phyloP scores from a whole-genome alignment of 1,139 yeast genomes.

The Hemisphaericaspora xylanilytica region DNA sequence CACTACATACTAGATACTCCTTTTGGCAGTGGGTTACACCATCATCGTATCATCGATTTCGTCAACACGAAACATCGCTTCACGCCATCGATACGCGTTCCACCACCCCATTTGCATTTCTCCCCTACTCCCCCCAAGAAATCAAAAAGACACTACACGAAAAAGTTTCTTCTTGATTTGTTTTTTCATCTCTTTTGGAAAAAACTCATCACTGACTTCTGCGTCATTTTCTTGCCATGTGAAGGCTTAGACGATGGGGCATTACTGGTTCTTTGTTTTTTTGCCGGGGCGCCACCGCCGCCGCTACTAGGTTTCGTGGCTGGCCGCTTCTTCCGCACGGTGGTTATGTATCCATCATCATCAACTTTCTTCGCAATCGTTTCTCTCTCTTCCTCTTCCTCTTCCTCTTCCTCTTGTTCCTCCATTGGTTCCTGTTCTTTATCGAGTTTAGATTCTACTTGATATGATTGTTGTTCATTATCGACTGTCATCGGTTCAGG shows the following conservation, averaged over 20 bases:
- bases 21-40: no score
- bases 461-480: no score
- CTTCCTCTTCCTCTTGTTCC: conserved; percentile 8
- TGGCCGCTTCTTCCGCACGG: conserved; percentile 24
- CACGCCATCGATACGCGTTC: no score
- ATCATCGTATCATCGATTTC: no score
- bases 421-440: no score
- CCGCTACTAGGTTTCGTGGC: conserved; percentile 17
- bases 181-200: conserved; percentile 25
- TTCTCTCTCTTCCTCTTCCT: conserved; percentile 10
- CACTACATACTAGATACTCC: no score
- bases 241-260: conserved; percentile 14
- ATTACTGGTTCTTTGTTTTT: conserved; percentile 8
- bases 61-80: no score
- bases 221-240: conserved; percentile 26
- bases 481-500: neutral
- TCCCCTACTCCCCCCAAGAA: no score
- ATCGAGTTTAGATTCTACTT: no score
- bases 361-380: conserved; percentile 26
- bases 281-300: conserved; percentile 6
- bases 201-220: conserved; percentile 40
- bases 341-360: conserved; percentile 42
- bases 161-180: no score
- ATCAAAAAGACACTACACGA: no score
- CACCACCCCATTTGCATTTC: no score